Base-by-base conservation (phyloP, 129 eudicot species). In the Pulicaria dysenterica region DNA sequence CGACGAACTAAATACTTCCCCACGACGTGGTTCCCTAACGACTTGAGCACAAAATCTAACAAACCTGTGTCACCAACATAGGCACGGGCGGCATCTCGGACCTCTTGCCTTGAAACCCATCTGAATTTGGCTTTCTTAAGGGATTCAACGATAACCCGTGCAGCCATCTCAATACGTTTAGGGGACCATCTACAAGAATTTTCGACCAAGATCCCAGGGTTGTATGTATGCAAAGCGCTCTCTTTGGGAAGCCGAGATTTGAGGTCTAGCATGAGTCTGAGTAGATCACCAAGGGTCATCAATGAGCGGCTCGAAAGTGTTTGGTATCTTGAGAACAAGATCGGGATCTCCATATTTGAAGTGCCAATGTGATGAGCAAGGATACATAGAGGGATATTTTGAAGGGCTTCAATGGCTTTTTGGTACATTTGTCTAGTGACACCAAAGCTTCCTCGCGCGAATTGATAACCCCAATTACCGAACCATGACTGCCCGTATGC, bases 51-150 rank as follows among this genome's bases (percentile, higher is more conserved):
- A 40, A 94, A 94, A 86, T 94, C 99, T 7, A 94, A 46, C 56
- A 94, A 71, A 0, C 99, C 99, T 3, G 99, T 94, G 77, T 94
- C 99, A 62, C 99, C 99, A 68, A 94, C 93, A 55, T 90, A 84
- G 12, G 84, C 86, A n/a, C 99, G 92, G 16, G 99, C 99, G 39
- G 91, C 87, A 79, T 94, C 99, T 8, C 99, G 76, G 5, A 94
- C 99, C 55, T 90, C 93, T 83, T 94, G 99, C 62, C 99, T 88
- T 0, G 99, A 94, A 10, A 94, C 86, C 99, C 99, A 94, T 59
- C 89, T 73, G 12, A 78, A 85, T 56, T 90, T 96, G 10, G 96
- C 93, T 65, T 84, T 73, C 75, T 86, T 94, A 31, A 94, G 58
- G 3, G 99, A 88, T 43, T 94, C 97, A 13, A 94, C 86, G n/a